Evolutionary conservation across 495 filamentous ascomycete species (phyloP), one percentile per base, ranked within the genome.

Genomic region (Umbilicaria muhlenbergii): DNA sequence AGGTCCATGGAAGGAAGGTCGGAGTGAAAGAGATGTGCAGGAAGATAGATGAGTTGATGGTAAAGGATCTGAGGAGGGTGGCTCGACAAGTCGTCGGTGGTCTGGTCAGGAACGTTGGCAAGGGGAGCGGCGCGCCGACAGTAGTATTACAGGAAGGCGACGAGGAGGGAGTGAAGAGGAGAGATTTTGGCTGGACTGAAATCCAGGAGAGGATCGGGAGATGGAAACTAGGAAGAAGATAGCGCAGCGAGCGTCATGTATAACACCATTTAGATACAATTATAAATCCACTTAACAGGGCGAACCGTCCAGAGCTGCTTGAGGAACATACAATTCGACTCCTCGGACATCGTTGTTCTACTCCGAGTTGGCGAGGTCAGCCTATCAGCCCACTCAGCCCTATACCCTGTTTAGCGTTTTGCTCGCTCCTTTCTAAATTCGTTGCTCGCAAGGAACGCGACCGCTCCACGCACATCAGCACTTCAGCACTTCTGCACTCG

Each of bases 21-120:
- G 78, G 86, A 0, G 86, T 94, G 6, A 75, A 72, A 48, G 89
- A 96, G 64, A 99, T 96, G 92, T 93, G 88, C 54, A 60, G 63
- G 34, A 75, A 80, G 50, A 99, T 99, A 46, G 80, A 94, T 49
- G 66, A 66, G 3, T 58, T 99, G 56, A 94, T 78, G 1, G 72
- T 93, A 0, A 50, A 78, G 41, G 91, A 99, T 57, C 64, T 99
- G 39, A 71, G 82, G 38, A 71, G 86, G 38, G 92, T 96, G n/a
- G 91, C 91, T 36, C 69, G 68, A 49, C 62, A 71, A 50, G 79
- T 99, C 15, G 73, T 96, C 21, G 73, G 80, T 42, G 91, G 91
- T 3, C 52, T 77, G 43, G 78, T 91, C 13, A 51, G 72, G 45
- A 98, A 94, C 58, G 51, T 59, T 1, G 91, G 91, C 10, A 53